Conservation (phyloP, 257 asterid species). For the Solanum infundibuliforme region DNA sequence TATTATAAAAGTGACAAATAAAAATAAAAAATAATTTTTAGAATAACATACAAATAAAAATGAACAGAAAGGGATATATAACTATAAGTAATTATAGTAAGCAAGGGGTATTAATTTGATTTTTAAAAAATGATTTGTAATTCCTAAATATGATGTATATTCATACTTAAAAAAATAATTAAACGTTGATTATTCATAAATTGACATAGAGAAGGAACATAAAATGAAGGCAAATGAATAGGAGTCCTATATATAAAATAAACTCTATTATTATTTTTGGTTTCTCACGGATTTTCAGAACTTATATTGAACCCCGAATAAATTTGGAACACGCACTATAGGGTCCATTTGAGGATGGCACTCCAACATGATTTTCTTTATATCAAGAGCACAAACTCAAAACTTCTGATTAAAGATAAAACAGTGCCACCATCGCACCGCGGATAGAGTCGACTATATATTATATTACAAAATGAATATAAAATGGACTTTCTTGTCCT, state of each 20-base stretch:
- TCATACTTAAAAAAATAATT: not conserved
- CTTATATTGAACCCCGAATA: too few species aligned
- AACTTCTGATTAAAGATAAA: too few species aligned
- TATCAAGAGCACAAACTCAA: too few species aligned
- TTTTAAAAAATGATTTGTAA: not conserved
- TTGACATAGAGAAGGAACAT: not conserved
- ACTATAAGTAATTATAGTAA: not conserved
- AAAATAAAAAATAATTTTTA: too few species aligned
- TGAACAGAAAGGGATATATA: not conserved
- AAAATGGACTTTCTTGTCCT: not conserved
- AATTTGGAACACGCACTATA: not conserved
- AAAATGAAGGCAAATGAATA: not conserved
- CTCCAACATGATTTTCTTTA: too few species aligned
- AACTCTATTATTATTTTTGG: too few species aligned
- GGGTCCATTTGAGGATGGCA: fast-evolving
- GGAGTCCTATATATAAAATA: not conserved
- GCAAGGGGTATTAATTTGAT: not conserved
- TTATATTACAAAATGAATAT: not conserved
- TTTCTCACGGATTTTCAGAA: not conserved
- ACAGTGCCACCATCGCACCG: fast-evolving
- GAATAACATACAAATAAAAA: not conserved
- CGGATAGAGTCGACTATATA: not conserved
- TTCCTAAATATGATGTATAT: not conserved
- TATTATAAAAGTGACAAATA: too few species aligned
- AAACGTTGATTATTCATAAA: not conserved